These are phyloP conservation scores for Colletotrichum australisinense DNA, from an alignment of 2,329 filamentous ascomycete species.

Conservation along the genomic window DNA sequence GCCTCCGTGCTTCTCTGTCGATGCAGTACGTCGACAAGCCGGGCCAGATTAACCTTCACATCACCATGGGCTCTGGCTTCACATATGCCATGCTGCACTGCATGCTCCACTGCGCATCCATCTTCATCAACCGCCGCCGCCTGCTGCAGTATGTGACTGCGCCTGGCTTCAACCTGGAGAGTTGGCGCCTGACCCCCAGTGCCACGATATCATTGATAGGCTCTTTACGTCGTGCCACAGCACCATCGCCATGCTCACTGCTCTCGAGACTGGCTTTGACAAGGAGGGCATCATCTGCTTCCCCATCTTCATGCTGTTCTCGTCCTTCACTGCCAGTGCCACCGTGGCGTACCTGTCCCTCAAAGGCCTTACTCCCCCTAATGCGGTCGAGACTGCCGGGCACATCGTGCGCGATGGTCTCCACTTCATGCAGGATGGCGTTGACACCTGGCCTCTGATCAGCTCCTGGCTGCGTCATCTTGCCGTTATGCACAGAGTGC, in stretches of 20 bases:
- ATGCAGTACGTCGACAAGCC: conserved; percentile 72
- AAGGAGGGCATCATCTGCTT: conserved; percentile 71
- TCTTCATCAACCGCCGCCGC: conserved; percentile 70
- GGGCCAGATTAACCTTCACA: conserved; percentile 70
- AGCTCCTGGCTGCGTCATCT: conserved; percentile 70
- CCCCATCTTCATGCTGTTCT: conserved; percentile 73
- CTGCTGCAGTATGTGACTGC: conserved; percentile 68
- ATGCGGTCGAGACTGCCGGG: conserved; percentile 67
- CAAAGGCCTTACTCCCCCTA: conserved; percentile 67
- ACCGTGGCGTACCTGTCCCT: conserved; percentile 72
- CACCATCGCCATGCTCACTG: conserved; percentile 66
- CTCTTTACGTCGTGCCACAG: conserved; percentile 70
- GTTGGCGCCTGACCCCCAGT: conserved; percentile 62
- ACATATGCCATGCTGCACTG: conserved; percentile 73
- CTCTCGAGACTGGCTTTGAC: conserved; percentile 66
- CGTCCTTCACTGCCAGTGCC: conserved; percentile 70
- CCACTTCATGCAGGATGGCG: conserved; percentile 68
- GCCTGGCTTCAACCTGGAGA: conserved; percentile 63
- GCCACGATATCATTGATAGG: conserved; percentile 65
- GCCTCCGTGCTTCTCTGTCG: conserved; percentile 64
- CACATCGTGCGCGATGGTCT: conserved; percentile 69
- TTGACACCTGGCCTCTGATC: conserved; percentile 70
- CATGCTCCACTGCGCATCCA: conserved; percentile 69
- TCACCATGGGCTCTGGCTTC: conserved; percentile 73
- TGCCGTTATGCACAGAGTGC: conserved; percentile 70